phyloP scores from a whole-genome alignment of 1,284 basidiomycete species.

The Bondarzewia mesenterica region DNA sequence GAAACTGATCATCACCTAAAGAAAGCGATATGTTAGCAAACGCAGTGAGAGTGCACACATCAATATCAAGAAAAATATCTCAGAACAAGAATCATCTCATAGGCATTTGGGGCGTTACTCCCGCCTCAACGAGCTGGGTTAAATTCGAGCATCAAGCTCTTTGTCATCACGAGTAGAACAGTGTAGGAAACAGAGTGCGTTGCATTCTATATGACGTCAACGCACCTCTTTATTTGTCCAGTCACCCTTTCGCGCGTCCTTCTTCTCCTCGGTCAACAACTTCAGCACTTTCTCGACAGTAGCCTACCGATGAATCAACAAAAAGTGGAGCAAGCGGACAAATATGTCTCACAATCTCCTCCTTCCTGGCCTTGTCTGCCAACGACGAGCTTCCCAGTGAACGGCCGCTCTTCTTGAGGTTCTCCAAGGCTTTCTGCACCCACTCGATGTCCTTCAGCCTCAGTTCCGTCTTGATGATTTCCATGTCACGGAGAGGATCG shows the following conservation, averaged over 20 bases:
- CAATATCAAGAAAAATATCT: slow-evolving; percentile 15
- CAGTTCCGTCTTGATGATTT: slow-evolving; percentile 92
- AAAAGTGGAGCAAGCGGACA: neutral
- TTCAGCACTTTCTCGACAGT: slow-evolving; percentile 84
- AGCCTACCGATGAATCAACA: slow-evolving; percentile 38
- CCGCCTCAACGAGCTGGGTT: slow-evolving; percentile 32
- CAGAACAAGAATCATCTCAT: slow-evolving; percentile 51
- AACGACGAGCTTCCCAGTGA: slow-evolving; percentile 73
- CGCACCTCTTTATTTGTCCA: slow-evolving; percentile 98
- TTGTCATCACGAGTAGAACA: slow-evolving; percentile 22
- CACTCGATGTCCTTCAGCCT: slow-evolving; percentile 98
- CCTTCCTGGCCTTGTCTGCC: slow-evolving; percentile 94
- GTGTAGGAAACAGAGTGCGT: neutral
- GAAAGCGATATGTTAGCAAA: slow-evolving; percentile 7
- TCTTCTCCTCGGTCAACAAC: slow-evolving; percentile 73
- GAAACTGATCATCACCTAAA: too few species aligned
- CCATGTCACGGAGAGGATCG: slow-evolving; percentile 94
- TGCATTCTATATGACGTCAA: slow-evolving; percentile 7
- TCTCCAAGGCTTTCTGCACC: slow-evolving; percentile 89
- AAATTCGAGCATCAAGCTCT: slow-evolving; percentile 26
- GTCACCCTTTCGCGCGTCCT: slow-evolving; percentile 89
- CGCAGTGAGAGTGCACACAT: neutral
- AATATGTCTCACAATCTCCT: slow-evolving; percentile 72
- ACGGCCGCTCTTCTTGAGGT: slow-evolving; percentile 64
- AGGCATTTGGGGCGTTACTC: slow-evolving; percentile 60